Conservation (phyloP, 2,329 filamentous ascomycete species). For the Alternaria arbusti region DNA sequence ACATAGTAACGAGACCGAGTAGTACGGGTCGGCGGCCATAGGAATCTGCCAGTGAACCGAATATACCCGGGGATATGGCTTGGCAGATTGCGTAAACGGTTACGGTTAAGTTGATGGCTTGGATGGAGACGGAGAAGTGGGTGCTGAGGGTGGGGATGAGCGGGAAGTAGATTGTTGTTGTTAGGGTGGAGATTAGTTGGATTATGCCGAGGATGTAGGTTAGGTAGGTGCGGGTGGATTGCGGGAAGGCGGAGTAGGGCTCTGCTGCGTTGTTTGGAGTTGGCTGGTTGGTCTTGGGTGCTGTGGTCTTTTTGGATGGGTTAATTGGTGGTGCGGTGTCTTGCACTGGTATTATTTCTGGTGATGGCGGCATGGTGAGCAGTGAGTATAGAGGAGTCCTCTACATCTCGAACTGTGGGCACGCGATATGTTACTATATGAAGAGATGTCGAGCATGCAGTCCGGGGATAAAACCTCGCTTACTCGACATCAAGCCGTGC, state of each 20-base stretch:
- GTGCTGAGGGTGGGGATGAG: not conserved
- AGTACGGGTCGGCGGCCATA: not conserved
- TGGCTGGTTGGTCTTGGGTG: not conserved
- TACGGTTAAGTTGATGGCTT: not conserved
- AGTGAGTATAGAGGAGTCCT: not conserved
- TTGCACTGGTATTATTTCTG: not conserved
- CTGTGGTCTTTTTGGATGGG: not conserved
- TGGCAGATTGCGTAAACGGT: not conserved
- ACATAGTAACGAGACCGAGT: not conserved
- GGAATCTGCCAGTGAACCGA: not conserved
- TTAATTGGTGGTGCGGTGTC: not conserved
- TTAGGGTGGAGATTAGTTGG: not conserved
- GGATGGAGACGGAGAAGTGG: not conserved
- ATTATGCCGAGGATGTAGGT: not conserved
- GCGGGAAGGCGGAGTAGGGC: not conserved
- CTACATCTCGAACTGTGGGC: not conserved
- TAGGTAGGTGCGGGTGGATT: not conserved
- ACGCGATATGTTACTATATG: not conserved
- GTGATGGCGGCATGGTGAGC: not conserved
- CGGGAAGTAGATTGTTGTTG: not conserved
- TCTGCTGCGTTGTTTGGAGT: not conserved
- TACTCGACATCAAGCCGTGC: not conserved
- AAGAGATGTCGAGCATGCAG: not conserved
- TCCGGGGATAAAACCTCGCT: not conserved
- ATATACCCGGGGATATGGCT: not conserved